Conservation (phyloP, 495 filamentous ascomycete species). For the Glonium stellatum region DNA sequence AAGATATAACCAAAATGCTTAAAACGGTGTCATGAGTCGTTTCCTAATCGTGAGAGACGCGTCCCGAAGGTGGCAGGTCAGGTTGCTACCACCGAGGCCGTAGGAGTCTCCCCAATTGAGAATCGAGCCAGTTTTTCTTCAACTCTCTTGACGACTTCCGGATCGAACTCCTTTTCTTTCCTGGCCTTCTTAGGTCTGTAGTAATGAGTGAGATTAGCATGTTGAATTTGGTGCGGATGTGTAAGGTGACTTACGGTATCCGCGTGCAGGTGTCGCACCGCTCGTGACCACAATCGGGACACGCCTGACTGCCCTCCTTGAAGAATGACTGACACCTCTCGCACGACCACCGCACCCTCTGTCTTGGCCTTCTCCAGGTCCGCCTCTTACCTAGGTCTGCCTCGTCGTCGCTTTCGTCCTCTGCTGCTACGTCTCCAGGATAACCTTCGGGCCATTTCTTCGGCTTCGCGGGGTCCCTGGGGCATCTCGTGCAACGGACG, state of each 20-base stretch:
- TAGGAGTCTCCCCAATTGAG: not conserved
- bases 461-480: slow-evolving; percentile 65
- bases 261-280: slow-evolving; percentile 39
- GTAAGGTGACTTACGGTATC: slow-evolving; percentile 42
- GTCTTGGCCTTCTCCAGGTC: slow-evolving; percentile 21
- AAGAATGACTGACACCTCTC: slow-evolving; percentile 23
- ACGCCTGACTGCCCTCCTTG: slow-evolving; percentile 15
- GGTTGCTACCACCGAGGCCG: not conserved
- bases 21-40: slow-evolving; percentile 2
- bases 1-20: not conserved
- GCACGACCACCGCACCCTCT: slow-evolving; percentile 25
- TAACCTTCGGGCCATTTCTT: slow-evolving; percentile 72
- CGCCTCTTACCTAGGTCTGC: slow-evolving; percentile 32
- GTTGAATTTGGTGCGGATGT: not conserved
- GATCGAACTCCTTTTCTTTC: slow-evolving; percentile 49
- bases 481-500: slow-evolving; percentile 72
- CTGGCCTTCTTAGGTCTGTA: slow-evolving; percentile 50
- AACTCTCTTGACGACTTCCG: slow-evolving; percentile 55
- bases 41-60: not conserved
- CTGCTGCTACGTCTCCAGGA: slow-evolving; percentile 53
- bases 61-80: not conserved
- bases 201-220: slow-evolving; percentile 4
- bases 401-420: not conserved
- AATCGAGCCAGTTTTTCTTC: slow-evolving; percentile 47
- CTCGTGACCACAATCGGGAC: slow-evolving; percentile 24